Evolutionary conservation across 176 grass and related monocot species (phyloP).

Genomic region (Melocanna baccifera): DNA sequence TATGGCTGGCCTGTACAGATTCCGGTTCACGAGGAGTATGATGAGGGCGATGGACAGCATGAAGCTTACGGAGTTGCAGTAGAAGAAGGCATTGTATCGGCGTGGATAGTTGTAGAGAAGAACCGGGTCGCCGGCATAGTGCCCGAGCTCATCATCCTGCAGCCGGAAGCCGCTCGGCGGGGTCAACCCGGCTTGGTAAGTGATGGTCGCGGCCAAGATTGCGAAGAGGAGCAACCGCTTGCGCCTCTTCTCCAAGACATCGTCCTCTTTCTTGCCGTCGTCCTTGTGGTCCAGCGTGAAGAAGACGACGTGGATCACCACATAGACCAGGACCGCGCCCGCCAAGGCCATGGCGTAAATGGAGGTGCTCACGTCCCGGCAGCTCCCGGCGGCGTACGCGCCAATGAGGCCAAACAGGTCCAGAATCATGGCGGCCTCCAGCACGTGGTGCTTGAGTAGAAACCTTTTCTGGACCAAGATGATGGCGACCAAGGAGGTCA

Average conservation of each 20-base stretch:
- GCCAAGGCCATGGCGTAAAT: conserved; percentile 23
- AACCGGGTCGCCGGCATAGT: background rate
- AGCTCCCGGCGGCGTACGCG: conserved; percentile 24
- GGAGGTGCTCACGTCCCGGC: background rate
- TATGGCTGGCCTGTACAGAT: background rate
- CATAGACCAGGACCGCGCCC: background rate
- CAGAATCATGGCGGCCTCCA: conserved; percentile 24
- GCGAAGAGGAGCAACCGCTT: conserved; percentile 34
- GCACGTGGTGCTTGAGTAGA: background rate
- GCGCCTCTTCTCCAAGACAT: background rate
- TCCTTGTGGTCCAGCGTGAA: background rate
- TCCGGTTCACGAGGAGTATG: conserved; percentile 21
- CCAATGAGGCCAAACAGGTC: conserved; percentile 44
- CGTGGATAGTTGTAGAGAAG: background rate
- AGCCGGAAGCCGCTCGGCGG: conserved; percentile 30
- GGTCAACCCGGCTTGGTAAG: conserved; percentile 45
- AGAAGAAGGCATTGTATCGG: conserved; percentile 38
- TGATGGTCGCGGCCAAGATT: conserved; percentile 26
- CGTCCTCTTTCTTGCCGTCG: background rate
- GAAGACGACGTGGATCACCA: conserved; percentile 1
- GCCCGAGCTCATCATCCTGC: background rate
- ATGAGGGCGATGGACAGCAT: conserved; percentile 34
- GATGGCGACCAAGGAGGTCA: conserved; percentile 41
- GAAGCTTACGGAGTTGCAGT: conserved; percentile 39
- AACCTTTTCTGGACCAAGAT: conserved; percentile 22